Conservation (phyloP, 1,284 basidiomycete species). For the Meripilus lineatus region DNA sequence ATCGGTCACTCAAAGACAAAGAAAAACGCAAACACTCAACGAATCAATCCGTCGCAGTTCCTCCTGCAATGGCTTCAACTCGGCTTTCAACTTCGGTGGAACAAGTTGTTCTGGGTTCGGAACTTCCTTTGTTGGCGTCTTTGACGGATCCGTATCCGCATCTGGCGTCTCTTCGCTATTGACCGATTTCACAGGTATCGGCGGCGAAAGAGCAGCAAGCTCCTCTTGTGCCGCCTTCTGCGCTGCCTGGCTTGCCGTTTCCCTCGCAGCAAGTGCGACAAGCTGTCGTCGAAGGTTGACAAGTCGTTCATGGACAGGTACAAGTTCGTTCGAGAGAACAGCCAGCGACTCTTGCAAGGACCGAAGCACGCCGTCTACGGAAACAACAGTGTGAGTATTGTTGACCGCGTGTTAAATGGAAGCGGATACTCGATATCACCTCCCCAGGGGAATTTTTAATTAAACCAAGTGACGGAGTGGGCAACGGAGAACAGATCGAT, state of each 20-base stretch:
- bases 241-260: slow-evolving; percentile 25
- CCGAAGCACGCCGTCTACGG: slow-evolving; percentile 68
- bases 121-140: slow-evolving; percentile 28
- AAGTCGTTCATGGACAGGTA: slow-evolving; percentile 86
- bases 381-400: no score
- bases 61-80: slow-evolving; percentile 88
- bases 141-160: slow-evolving; percentile 16
- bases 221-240: slow-evolving; percentile 9
- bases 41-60: slow-evolving; percentile 94
- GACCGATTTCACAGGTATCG: slow-evolving; percentile 8
- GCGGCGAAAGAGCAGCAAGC: neutral
- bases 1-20: slow-evolving; percentile 27
- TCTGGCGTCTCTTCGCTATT: slow-evolving; percentile 2
- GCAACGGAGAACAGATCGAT: no score
- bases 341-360: slow-evolving; percentile 80
- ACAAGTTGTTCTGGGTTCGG: slow-evolving; percentile 21
- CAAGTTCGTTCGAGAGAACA: slow-evolving; percentile 81
- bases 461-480: no score
- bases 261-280: slow-evolving; percentile 81
- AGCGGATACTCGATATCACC: no score
- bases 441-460: no score
- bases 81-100: slow-evolving; percentile 48
- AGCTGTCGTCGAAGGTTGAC: slow-evolving; percentile 88
- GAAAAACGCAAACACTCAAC: slow-evolving; percentile 60
- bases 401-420: no score